These are phyloP conservation scores for Skeletonema potamos DNA, from an alignment of 108 stramenopile species.

Conservation along the genomic window DNA sequence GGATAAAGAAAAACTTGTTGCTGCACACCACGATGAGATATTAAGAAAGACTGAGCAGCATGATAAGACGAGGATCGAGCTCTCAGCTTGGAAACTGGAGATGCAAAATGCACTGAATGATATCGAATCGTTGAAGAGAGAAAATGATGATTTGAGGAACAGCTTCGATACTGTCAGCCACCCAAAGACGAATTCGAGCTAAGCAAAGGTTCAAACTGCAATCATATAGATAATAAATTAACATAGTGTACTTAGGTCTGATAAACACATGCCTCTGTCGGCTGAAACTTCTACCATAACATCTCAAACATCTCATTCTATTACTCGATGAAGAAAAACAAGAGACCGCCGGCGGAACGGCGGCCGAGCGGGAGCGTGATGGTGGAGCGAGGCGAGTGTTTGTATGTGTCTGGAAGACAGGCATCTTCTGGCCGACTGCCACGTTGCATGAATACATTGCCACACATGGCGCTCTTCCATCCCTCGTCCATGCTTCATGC, in stretches of 20 bases:
- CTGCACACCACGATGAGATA: slow-evolving; percentile 27
- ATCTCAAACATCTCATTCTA: too few species aligned
- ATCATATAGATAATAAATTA: neutral
- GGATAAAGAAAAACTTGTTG: slow-evolving; percentile 36
- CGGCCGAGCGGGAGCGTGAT: too few species aligned
- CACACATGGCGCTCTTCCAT: neutral
- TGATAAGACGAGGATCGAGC: slow-evolving; percentile 29
- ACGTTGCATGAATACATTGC: neutral
- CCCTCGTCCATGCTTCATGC: neutral
- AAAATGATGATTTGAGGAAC: slow-evolving; percentile 33
- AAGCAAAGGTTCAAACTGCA: neutral
- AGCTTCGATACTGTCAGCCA: neutral
- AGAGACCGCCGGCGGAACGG: too few species aligned
- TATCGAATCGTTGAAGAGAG: slow-evolving; percentile 41
- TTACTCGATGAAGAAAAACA: too few species aligned
- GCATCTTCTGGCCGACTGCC: neutral
- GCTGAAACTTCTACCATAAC: neutral
- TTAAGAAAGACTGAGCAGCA: slow-evolving; percentile 14
- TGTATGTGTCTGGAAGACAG: neutral
- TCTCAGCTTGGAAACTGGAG: slow-evolving; percentile 49
- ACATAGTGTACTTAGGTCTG: neutral
- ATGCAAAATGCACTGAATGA: slow-evolving; percentile 55
- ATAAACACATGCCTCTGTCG: neutral
- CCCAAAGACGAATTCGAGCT: neutral
- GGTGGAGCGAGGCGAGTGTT: too few species aligned